phyloP scores from a whole-genome alignment of 495 filamentous ascomycete genomes.

The Geopyxis carbonaria region DNA sequence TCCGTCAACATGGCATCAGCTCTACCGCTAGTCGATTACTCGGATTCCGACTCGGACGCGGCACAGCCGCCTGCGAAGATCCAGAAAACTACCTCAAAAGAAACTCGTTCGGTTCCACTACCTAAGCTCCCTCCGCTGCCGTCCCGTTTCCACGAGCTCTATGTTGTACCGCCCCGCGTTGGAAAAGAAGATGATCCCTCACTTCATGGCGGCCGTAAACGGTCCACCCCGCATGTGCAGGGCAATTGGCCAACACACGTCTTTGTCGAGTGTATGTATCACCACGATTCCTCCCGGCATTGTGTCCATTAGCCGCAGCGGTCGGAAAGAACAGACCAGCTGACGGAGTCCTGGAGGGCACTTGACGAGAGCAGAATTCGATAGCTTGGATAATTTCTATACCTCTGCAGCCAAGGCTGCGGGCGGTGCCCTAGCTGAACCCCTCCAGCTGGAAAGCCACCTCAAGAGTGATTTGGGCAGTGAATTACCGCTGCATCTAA shows the following conservation, averaged over 20 bases:
- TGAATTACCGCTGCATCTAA: constrained; percentile 76
- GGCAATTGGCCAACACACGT: constrained; percentile 88
- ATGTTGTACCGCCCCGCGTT: constrained; percentile 58
- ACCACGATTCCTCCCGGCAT: no score
- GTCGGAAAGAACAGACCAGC: constrained; percentile 9
- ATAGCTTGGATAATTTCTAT: constrained; percentile 36
- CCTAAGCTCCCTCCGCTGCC: constrained; percentile 64
- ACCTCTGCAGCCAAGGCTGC: constrained; percentile 4
- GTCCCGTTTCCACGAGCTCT: constrained; percentile 68
- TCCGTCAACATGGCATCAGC: no score
- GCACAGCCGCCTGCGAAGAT: constrained; percentile 11
- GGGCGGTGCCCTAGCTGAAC: background rate
- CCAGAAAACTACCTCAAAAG: constrained; percentile 6
- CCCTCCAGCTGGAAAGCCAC: constrained; percentile 38
- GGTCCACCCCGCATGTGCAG: constrained; percentile 64
- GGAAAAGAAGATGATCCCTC: constrained; percentile 64
- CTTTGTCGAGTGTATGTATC: constrained; percentile 75
- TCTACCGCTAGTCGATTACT: constrained; percentile 58
- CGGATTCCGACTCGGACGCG: constrained; percentile 42
- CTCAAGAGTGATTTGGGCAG: constrained; percentile 59
- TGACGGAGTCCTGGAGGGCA: constrained; percentile 42
- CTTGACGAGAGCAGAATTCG: constrained; percentile 41
- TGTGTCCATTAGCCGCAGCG: background rate
- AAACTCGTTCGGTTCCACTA: constrained; percentile 1
- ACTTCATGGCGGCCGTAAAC: constrained; percentile 68